Evolutionary conservation across 106 monocot genomes (phyloP), one percentile per base, ranked within the genome.

Genomic region (Iris macrosiphon): DNA sequence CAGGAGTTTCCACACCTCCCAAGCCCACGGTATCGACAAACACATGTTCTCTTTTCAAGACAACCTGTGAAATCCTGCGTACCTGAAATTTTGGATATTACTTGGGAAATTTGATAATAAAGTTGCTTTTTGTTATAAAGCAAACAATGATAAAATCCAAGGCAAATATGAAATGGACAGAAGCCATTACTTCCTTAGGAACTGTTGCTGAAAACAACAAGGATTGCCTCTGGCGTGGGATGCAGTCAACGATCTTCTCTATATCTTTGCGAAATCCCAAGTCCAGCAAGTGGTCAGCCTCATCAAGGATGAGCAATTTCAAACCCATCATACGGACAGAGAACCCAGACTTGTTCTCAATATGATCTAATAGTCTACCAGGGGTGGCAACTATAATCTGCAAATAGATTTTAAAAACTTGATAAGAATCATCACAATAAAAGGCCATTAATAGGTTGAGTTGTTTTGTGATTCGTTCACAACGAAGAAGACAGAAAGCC

Each of bases 341-440:
- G 31, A 98, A 83, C 40, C 90, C 90, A 19, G 90, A 71, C 77
- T 76, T 85, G 32, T 90, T 90, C 69, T 98, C 96, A 49, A 98
- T 83, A 67, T 98, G 96, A 68, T 98, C 96, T 45, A 98, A 59
- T 48, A 98, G 32, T 53, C 96, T 86, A 37, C 96, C 96, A 72
- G 96, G 96, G 47, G 96, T 98, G 52, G 90, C 96, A 58, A 90
- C 96, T 58, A 98, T 72, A 61, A 98, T 98, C 96, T 98, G 79
- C 40, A 69, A 43, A 74, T 10, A 53, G 50, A 62, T 18, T 31
- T 7, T 55, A 7, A 53, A 50, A 20, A 21, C 22, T 11, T 55
- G n/a, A 19, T 4, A 0, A 14, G 37, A 55, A 37, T 16, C n/a
- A n/a, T n/a, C n/a, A n/a, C n/a, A n/a, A n/a, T n/a, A n/a, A n/a